Conservation (phyloP, 2,329 filamentous ascomycete species). For the Paracamarosporium sp. region DNA sequence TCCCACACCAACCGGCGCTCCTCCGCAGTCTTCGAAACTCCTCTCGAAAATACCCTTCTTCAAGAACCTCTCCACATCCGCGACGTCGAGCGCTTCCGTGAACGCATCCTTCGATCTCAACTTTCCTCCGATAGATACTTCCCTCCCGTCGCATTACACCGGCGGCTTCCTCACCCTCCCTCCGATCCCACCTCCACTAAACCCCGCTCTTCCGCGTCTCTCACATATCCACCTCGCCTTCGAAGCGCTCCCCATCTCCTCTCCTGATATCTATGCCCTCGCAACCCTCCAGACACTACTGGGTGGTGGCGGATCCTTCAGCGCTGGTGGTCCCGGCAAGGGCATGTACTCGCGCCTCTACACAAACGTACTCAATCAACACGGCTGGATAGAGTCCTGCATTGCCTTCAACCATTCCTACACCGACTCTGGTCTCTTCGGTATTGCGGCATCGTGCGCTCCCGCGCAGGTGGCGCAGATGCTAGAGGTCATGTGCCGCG, state of each 20-base stretch:
- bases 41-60: slow-evolving; percentile 88
- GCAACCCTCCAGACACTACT: slow-evolving; percentile 95
- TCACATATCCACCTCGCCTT: slow-evolving; percentile 96
- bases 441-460: slow-evolving; percentile 85
- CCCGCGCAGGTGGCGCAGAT: slow-evolving; percentile 80
- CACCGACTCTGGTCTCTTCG: slow-evolving; percentile 93
- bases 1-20: slow-evolving; percentile 45
- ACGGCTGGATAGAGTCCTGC: slow-evolving; percentile 96
- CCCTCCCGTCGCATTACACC: slow-evolving; percentile 79
- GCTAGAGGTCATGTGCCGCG: slow-evolving; percentile 94
- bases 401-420: slow-evolving; percentile 97
- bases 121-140: slow-evolving; percentile 62
- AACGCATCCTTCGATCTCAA: slow-evolving; percentile 56
- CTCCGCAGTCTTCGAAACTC: slow-evolving; percentile 66
- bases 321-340: slow-evolving; percentile 93
- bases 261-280: slow-evolving; percentile 93
- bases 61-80: slow-evolving; percentile 84
- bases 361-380: slow-evolving; percentile 96
- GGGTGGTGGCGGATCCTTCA: slow-evolving; percentile 95
- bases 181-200: slow-evolving; percentile 76
- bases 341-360: slow-evolving; percentile 99
- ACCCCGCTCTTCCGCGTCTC: slow-evolving; percentile 78
- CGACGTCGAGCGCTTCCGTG: slow-evolving; percentile 65
- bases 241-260: slow-evolving; percentile 89
- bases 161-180: slow-evolving; percentile 91